Base-by-base conservation (phyloP, 1,284 basidiomycete species). In the Leccinum subrobustum region DNA sequence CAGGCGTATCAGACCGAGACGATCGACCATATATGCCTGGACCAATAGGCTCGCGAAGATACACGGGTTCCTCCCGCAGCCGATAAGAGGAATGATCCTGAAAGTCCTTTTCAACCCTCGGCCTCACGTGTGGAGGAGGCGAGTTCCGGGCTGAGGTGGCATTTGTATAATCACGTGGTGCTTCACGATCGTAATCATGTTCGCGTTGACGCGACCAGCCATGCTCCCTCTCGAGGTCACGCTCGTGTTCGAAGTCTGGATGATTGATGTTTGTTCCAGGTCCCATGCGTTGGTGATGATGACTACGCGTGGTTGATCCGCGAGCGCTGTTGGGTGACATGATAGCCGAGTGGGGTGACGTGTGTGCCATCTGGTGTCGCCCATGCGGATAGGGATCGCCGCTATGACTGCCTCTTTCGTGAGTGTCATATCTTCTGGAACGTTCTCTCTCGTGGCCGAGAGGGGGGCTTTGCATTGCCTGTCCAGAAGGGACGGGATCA, bases 201-300 rank as follows among this genome's bases (percentile, higher is more conserved):
- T 84, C 81, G 39, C 79, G 77, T 61, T 81, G 79, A 63, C 78
- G 77, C 56, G 80, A 77, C 64, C 78, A 76, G 63, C 83, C 78
- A 57, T 76, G 75, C 31, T 82, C 80, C 51, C 73, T 72, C 51
- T 73, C 74, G 7, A 74, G 61, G 59, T 82, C 78, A 61, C 77
- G 76, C 54, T 79, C 77, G 58, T 78, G 74, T 51, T 83, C 79
- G 60, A 78, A 73, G 56, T 81, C 79, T 20, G 63, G 55, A 61
- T 81, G 76, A 51, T 81, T 81, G 48, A 86, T 79, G 65, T 81
- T 84, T 27, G 83, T 79, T 6, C 80, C 85, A 51, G 86, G 86
- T 4, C 85, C 87, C 64, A 87, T 68, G 61, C 86, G 84, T 73
- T 88, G 88, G 71, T 89, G 88, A 64, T 79, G 79, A 70, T 90